phyloP scores from a whole-genome alignment of 2,329 filamentous ascomycete genomes.

The Lojkania enalia region DNA sequence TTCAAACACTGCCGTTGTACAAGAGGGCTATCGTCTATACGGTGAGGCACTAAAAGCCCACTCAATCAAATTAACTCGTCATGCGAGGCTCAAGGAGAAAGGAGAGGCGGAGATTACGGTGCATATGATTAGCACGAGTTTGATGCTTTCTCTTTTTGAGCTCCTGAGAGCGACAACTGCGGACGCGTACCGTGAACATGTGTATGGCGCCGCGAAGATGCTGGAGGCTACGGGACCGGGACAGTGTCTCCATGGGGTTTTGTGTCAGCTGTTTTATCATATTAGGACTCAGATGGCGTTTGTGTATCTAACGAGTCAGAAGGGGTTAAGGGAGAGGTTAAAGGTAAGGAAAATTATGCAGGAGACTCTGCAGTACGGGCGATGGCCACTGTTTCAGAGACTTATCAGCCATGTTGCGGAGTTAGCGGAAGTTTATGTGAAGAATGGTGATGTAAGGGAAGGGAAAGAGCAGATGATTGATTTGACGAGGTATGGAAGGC shows the following conservation, averaged over 20 bases:
- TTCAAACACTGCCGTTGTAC: conserved; percentile 19
- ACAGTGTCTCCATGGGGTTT: conserved; percentile 26
- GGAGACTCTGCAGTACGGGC: conserved; percentile 25
- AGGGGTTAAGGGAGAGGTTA: neutral
- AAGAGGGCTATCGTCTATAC: conserved; percentile 30
- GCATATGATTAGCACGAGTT: conserved; percentile 37
- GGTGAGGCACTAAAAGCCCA: conserved; percentile 32
- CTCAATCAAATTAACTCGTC: conserved; percentile 11
- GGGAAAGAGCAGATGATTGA: conserved; percentile 10
- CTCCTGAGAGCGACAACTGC: conserved; percentile 35
- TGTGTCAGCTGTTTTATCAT: conserved; percentile 39
- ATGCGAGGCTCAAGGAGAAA: neutral
- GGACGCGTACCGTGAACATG: conserved; percentile 33
- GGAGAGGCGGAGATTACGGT: conserved; percentile 20
- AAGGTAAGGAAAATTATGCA: conserved; percentile 19
- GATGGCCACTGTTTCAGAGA: conserved; percentile 29
- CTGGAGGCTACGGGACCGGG: conserved; percentile 30
- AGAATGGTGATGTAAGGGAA: neutral
- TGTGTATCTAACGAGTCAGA: conserved; percentile 14
- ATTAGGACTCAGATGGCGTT: conserved; percentile 27
- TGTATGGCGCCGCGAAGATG: conserved; percentile 34
- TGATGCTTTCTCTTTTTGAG: conserved; percentile 38
- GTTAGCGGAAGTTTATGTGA: conserved; percentile 22
- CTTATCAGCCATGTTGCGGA: conserved; percentile 26
- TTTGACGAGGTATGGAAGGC: conserved; percentile 10